phyloP scores from a whole-genome alignment of 371 early-diverging fungal genomes.

The Coelomomyces lativittatus region DNA sequence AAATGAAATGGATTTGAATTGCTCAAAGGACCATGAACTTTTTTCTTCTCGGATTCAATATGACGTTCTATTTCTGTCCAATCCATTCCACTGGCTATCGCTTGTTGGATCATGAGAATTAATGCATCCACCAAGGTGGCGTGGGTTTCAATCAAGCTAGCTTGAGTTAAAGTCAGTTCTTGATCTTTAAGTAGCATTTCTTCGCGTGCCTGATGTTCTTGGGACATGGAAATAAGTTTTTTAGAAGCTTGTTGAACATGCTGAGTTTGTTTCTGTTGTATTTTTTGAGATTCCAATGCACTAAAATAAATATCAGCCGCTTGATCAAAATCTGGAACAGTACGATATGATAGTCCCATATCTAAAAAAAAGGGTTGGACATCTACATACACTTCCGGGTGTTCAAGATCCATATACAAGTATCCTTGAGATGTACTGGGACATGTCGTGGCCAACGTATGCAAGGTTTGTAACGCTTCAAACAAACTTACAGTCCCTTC shows the following conservation, averaged over 20 bases:
- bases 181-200: slow-evolving; percentile 48
- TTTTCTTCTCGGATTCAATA: too few species aligned
- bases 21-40: too few species aligned
- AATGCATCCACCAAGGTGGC: slow-evolving; percentile 67
- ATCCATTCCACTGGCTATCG: slow-evolving; percentile 80
- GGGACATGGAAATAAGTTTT: slow-evolving; percentile 61
- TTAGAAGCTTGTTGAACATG: slow-evolving; percentile 57
- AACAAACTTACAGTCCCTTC: too few species aligned
- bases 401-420: too few species aligned
- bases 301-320: slow-evolving; percentile 85
- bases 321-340: too few species aligned
- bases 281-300: slow-evolving; percentile 69
- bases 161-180: slow-evolving; percentile 44
- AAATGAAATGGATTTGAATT: too few species aligned
- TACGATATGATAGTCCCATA: too few species aligned
- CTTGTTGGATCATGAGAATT: slow-evolving; percentile 61
- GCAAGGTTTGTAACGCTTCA: too few species aligned
- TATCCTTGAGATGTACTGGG: too few species aligned
- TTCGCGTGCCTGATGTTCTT: slow-evolving; percentile 62
- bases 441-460: too few species aligned
- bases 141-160: slow-evolving; percentile 64
- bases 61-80: slow-evolving; percentile 87
- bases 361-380: too few species aligned
- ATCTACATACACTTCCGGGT: too few species aligned
- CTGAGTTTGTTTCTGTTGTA: slow-evolving; percentile 40